Evolutionary conservation across 176 grass and related monocot species (phyloP).

Genomic region (Phyllostachys edulis): DNA sequence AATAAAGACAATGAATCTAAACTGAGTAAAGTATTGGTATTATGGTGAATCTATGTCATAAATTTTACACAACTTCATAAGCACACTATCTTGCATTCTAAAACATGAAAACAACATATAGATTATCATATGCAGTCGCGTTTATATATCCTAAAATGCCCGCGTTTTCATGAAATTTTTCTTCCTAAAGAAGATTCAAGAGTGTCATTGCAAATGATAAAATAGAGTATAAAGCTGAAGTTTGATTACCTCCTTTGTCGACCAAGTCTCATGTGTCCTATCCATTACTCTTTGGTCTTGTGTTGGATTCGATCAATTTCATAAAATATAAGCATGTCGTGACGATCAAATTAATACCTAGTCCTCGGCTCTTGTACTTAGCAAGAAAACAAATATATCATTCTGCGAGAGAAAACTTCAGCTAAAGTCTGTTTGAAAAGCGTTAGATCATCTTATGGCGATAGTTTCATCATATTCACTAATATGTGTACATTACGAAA

Average conservation of each 20-base stretch:
- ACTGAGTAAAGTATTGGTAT: neutral
- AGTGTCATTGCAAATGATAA: neutral
- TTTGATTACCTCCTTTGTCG: conserved; percentile 85
- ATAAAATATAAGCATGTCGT: conserved; percentile 99
- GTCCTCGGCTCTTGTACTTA: conserved; percentile 95
- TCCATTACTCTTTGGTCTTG: conserved; percentile 99
- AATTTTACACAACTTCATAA: neutral
- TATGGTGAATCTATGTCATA: neutral
- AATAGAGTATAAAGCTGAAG: conserved; percentile 13
- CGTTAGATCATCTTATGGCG: conserved; percentile 7
- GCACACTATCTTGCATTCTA: neutral
- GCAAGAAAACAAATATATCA: conserved; percentile 98
- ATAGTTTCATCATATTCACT: neutral
- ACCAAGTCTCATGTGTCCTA: conserved; percentile 93
- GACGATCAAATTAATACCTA: conserved; percentile 98
- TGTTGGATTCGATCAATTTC: conserved; percentile 99
- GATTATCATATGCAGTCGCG: neutral
- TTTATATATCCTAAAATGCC: neutral
- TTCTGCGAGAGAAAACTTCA: conserved; percentile 57
- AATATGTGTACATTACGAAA: conserved; percentile 68
- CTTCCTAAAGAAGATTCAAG: neutral
- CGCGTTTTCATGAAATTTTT: neutral
- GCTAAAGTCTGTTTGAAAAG: conserved; percentile 32
- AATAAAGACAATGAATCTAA: conserved; percentile 16
- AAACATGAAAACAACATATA: neutral